These are phyloP conservation scores for Thecaphora frezii DNA, from an alignment of 1,284 basidiomycete genomes.

Conservation along the genomic window DNA sequence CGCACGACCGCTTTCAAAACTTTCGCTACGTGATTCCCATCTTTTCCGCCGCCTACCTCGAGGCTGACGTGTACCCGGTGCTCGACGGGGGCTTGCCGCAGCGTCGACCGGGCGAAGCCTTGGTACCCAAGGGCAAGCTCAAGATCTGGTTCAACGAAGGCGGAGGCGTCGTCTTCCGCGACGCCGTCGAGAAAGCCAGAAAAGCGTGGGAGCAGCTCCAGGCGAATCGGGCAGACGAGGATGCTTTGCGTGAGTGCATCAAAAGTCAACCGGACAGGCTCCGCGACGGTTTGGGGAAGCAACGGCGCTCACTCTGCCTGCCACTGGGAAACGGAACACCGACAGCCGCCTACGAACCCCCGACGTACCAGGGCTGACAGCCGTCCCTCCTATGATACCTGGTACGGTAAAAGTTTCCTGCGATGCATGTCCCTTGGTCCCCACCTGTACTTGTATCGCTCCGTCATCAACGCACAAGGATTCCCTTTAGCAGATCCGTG, in stretches of 20 bases:
- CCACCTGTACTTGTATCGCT: too few relatives aligned
- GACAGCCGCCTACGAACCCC: too few relatives aligned
- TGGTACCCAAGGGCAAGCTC: slow-evolving; percentile 31
- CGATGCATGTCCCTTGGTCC: too few relatives aligned
- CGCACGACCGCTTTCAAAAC: slow-evolving; percentile 33
- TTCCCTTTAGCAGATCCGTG: too few relatives aligned
- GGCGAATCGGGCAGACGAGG: slow-evolving; percentile 20
- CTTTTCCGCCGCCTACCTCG: slow-evolving; percentile 43
- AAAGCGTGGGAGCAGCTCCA: slow-evolving; percentile 10
- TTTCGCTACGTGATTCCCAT: slow-evolving; percentile 44
- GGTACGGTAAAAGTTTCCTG: too few relatives aligned
- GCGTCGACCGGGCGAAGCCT: slow-evolving; percentile 16
- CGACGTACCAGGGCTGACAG: too few relatives aligned
- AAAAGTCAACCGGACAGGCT: too few relatives aligned
- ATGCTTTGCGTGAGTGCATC: slow-evolving; percentile 39
- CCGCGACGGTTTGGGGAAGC: too few relatives aligned
- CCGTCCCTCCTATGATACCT: too few relatives aligned
- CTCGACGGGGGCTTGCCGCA: slow-evolving; percentile 42
- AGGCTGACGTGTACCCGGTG: slow-evolving; percentile 40
- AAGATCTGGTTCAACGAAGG: slow-evolving; percentile 47
- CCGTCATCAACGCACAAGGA: too few relatives aligned
- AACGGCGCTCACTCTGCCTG: too few relatives aligned
- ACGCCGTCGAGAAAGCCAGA: slow-evolving; percentile 34
- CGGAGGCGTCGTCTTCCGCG: slow-evolving; percentile 38
- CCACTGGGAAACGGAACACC: too few relatives aligned